Evolutionary conservation across 2,329 filamentous ascomycete genomes (phyloP), one percentile per base, ranked within the genome.

Genomic region (Epichloe sibirici): DNA sequence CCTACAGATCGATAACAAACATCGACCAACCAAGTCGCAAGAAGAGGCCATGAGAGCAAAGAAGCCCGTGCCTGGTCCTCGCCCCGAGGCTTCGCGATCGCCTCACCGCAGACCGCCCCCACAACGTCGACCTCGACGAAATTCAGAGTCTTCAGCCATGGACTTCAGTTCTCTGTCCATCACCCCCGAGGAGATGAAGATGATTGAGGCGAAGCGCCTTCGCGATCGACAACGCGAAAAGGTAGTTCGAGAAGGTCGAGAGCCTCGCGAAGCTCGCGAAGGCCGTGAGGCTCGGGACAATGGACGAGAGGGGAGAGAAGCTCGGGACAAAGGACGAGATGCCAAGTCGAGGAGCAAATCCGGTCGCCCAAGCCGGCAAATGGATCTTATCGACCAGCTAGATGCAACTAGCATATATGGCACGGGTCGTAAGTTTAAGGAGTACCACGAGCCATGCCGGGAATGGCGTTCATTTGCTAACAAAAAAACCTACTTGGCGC

Each of bases 381-480:
- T 97, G 58, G 93, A 98, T 66, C 79, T 97, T 45, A 97, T 98
- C 62, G 93, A 98, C 71, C 91, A 96, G 67, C 75, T 98, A 58
- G 93, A 97, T 72, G 90, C 93, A 57, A 96, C 90, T 4, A 90
- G 90, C 66, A 94, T 97, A 60, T 96, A 95, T 65, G 91, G 93
- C 53, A 88, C 86, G 62, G 90, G 91, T 70, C 74, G 89, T 94
- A 75, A 71, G 88, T 82, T 47, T 42, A 17, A 17, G 31, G 13
- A 12, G 13, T 13, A 8, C 4, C 25, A 45, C 28, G 35, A 17
- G 4, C 35, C 28, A 3, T 1, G 38, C 23, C 42, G 23, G 39
- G 39, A n/a, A 44, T 6, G 5, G 12, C 38, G 6, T 13, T 28
- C 11, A 7, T 17, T 23, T 34, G 15, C 44, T 46, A 12, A 46